A percentile compares a stretch with the other conserved stretches of the same genome.
Evolutionary conservation across 306 rosid genomes (phyloP).

Genomic region (Trifolium dubium): DNA sequence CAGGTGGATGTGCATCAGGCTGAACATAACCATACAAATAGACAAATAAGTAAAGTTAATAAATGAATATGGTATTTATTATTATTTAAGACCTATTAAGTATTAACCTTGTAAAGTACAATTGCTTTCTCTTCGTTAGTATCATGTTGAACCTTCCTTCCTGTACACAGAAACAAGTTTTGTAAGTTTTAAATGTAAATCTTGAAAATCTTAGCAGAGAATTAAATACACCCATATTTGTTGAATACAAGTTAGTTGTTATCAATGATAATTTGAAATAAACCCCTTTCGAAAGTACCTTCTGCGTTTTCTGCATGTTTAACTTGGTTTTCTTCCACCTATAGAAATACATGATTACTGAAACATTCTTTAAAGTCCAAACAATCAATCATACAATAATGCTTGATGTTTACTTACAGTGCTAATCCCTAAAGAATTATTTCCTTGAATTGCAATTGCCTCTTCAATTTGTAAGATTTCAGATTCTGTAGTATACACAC

Average conservation of each 20-base stretch:
- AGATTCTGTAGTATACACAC: constrained; percentile 81
- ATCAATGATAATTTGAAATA: constrained; percentile 38
- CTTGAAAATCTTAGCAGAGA: constrained; percentile 23
- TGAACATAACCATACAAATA: constrained; percentile 49
- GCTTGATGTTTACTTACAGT: constrained; percentile 56
- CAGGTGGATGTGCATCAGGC: constrained; percentile 72
- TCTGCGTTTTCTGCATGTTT: constrained; percentile 68
- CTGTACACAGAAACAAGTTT: constrained; percentile 53
- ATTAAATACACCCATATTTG: constrained; percentile 16
- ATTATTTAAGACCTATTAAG: constrained; percentile 30
- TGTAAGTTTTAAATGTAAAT: constrained; percentile 40
- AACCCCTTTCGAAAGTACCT: constrained; percentile 52
- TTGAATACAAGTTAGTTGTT: constrained; percentile 33
- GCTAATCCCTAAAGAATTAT: constrained; percentile 61
- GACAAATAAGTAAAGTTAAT: constrained; percentile 26
- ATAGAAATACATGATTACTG: constrained; percentile 46
- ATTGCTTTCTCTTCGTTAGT: constrained; percentile 85
- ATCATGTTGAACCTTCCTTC: constrained; percentile 61
- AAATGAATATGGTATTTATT: constrained; percentile 26
- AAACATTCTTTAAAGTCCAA: constrained; percentile 30
- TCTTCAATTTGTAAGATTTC: constrained; percentile 95
- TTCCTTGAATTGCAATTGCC: constrained; percentile 92
- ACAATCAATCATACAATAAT: constrained; percentile 19
- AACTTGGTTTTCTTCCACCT: constrained; percentile 74
- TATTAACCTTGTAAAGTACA: constrained; percentile 77